Conservation (phyloP, 2,329 filamentous ascomycete species). For the Colletotrichum sidae region DNA sequence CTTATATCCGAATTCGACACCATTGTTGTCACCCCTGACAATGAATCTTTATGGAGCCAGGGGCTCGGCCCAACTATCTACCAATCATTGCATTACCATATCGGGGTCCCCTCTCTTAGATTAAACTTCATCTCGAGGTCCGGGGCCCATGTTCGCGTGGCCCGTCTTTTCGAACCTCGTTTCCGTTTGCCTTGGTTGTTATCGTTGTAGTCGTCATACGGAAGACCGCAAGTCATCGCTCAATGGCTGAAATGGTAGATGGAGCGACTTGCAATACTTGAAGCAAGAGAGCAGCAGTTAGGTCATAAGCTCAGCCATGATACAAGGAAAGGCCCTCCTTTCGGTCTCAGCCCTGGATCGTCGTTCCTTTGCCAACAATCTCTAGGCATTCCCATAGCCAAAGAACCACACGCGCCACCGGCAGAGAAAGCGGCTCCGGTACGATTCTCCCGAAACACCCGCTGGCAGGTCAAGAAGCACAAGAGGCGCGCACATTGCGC, state of each 20-base stretch:
- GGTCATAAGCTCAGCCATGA: neutral
- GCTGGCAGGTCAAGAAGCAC: constrained; percentile 11
- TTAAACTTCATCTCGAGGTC: constrained; percentile 37
- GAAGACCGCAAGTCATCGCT: too few species aligned
- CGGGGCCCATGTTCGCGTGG: constrained; percentile 26
- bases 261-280: neutral
- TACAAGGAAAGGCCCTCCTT: too few species aligned
- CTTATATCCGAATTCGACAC: neutral
- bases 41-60: constrained; percentile 19
- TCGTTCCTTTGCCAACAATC: constrained; percentile 31
- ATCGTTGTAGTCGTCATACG: neutral
- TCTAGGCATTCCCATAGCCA: constrained; percentile 18
- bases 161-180: constrained; percentile 28
- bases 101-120: constrained; percentile 17
- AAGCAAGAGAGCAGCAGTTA: constrained; percentile 5
- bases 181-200: constrained; percentile 19
- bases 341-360: constrained; percentile 21
- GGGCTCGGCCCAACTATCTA: neutral
- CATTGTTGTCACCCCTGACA: neutral
- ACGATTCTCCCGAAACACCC: constrained; percentile 12
- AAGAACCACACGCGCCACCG: too few species aligned
- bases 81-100: constrained; percentile 19
- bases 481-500: constrained; percentile 10
- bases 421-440: neutral
- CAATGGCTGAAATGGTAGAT: neutral